These are phyloP conservation scores for Pseudozyma thailandica DNA, from an alignment of 1,284 basidiomycete species.

Conservation along the genomic window DNA sequence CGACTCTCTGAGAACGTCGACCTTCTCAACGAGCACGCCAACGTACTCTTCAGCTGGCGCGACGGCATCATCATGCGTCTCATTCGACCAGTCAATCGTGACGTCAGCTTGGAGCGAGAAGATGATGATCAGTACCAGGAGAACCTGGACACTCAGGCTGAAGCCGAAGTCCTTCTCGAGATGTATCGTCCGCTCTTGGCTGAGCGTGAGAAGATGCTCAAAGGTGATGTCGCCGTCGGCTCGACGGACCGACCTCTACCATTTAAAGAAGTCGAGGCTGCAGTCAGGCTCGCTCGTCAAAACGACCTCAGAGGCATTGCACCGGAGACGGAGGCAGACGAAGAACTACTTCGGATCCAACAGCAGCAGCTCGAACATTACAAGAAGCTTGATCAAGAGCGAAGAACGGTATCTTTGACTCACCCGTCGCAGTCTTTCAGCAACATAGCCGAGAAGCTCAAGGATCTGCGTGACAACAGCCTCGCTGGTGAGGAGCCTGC, in stretches of 20 bases:
- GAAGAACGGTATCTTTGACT: conserved; percentile 25
- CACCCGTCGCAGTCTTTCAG: conserved; percentile 20
- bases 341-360: conserved; percentile 45
- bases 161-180: conserved; percentile 63
- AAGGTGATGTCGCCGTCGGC: conserved; percentile 52
- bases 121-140: conserved; percentile 65
- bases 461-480: conserved; percentile 28
- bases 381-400: conserved; percentile 53
- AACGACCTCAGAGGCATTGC: conserved; percentile 25
- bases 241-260: conserved; percentile 52
- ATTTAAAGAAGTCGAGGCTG: conserved; percentile 53
- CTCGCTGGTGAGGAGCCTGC: conserved; percentile 32
- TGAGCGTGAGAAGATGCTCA: conserved; percentile 60
- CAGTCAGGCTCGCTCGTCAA: conserved; percentile 25
- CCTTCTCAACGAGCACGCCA: conserved; percentile 52
- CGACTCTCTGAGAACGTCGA: conserved; percentile 5
- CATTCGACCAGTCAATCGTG: conserved; percentile 57
- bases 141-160: conserved; percentile 62
- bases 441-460: conserved; percentile 30
- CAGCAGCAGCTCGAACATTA: conserved; percentile 57
- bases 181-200: conserved; percentile 63
- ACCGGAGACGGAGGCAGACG: conserved; percentile 36
- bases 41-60: conserved; percentile 55
- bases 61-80: conserved; percentile 47
- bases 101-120: conserved; percentile 57